Percentiles rank a stretch among this genome's conserved stretches.
phyloP scores from a whole-genome alignment of 371 early-diverging fungal genomes.

The Rhizopus stolonifer region DNA sequence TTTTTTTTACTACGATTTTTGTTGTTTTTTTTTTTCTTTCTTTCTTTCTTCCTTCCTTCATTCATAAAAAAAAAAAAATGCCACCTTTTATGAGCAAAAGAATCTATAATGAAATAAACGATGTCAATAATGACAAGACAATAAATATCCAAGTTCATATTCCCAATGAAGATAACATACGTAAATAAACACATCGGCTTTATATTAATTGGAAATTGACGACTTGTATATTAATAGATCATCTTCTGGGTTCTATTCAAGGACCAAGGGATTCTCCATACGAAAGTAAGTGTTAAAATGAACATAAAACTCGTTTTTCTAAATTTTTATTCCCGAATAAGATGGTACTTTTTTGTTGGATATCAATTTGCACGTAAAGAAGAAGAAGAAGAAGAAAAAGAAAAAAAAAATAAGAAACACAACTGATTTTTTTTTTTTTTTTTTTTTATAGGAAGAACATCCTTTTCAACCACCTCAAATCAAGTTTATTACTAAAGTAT shows the following conservation, averaged over 20 bases:
- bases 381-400: too few species aligned
- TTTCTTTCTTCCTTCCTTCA: conserved; percentile 3
- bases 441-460: conserved; percentile 25
- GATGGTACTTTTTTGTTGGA: conserved; percentile 44
- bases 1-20: too few species aligned
- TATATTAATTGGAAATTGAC: not conserved
- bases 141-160: conserved; percentile 1
- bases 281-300: conserved; percentile 17
- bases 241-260: conserved; percentile 17
- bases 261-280: conserved; percentile 37
- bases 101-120: conserved; percentile 19
- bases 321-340: not conserved
- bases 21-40: too few species aligned
- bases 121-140: conserved; percentile 14
- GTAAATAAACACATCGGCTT: not conserved
- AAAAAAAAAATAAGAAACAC: too few species aligned
- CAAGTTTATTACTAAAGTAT: conserved; percentile 52
- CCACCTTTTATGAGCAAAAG: conserved; percentile 17
- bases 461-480: conserved; percentile 55
- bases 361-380: conserved; percentile 34
- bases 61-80: conserved; percentile 3
- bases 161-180: conserved; percentile 4
- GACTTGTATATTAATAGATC: not conserved
- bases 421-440: not conserved
- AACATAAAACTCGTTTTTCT: not conserved